These are phyloP conservation scores for Claviceps sp. DNA, from an alignment of 2,329 filamentous ascomycete species.

Conservation along the genomic window DNA sequence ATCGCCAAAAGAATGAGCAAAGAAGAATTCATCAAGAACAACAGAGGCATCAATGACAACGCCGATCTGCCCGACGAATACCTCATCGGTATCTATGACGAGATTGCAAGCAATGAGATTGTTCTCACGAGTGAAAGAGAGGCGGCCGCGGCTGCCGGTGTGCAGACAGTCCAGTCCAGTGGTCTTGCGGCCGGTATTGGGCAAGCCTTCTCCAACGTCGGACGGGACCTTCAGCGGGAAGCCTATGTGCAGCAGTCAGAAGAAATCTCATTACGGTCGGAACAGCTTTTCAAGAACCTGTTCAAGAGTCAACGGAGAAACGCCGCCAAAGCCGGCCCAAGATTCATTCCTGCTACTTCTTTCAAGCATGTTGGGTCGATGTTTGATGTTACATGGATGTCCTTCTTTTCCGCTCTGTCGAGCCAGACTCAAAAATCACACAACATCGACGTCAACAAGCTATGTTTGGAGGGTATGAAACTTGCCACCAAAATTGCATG, in stretches of 20 bases:
- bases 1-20: constrained; percentile 79
- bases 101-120: constrained; percentile 85
- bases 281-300: constrained; percentile 85
- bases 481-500: constrained; percentile 88
- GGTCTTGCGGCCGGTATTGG: constrained; percentile 66
- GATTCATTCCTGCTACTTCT: constrained; percentile 86
- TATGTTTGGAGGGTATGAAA: constrained; percentile 93
- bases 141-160: constrained; percentile 68
- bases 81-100: constrained; percentile 75
- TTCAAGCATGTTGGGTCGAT: constrained; percentile 93
- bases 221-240: constrained; percentile 81
- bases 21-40: constrained; percentile 98
- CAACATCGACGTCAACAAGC: constrained; percentile 78
- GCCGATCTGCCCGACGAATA: constrained; percentile 90
- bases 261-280: constrained; percentile 62
- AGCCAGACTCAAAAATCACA: constrained; percentile 88
- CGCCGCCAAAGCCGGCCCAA: constrained; percentile 50
- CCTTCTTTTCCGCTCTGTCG: constrained; percentile 87
- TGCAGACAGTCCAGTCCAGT: constrained; percentile 43
- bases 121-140: constrained; percentile 87
- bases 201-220: constrained; percentile 81
- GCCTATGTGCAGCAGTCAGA: constrained; percentile 92
- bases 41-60: constrained; percentile 93
- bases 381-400: constrained; percentile 99
- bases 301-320: constrained; percentile 81